Base-by-base conservation (phyloP, 192 early-diverging fungal species). In the Chytriomyces sp. region DNA sequence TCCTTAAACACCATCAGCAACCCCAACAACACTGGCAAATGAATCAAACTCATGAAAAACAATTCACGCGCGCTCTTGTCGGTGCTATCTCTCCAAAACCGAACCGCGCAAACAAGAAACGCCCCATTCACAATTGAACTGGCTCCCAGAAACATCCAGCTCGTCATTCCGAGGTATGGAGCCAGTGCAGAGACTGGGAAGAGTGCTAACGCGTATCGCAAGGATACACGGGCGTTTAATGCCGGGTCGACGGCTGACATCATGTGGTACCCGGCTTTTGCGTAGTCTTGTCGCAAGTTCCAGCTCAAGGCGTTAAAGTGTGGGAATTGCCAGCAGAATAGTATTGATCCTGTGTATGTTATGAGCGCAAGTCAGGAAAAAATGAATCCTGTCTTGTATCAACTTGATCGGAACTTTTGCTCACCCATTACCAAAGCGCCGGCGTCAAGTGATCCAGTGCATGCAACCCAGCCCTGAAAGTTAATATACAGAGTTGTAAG, bases 261-360 rank as follows among this genome's bases (percentile, higher is more conserved):
- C 97, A 99, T 99, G 2, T 91, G 86, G 84, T 97, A 99, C 2
- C 97, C 97, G 3, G 97, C 97, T 80, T 97, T 97, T 8, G 93
- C 92, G 82, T 99, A 99, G 80, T 99, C 97, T 5, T 91, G 90
- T 2, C 95, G 86, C 61, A 99, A 84, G 64, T 94, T 96, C 92
- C 95, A 96, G 16, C 91, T 87, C 26, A 99, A 80, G 3, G 95
- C 89, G 83, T 99, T 99, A 79, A 99, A 99, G 79, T 99, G 97
- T 43, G 97, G 97, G 82, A 99, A 99, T 86, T 99, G 97, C 97
- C 97, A 99, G 0, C 95, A 92, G 82, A 94, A 99, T 50, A 99
- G 83, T 2, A 95, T 83, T 0, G 81, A 87, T 9, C 67, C 67
- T 69, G 67, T 18, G 13, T 35, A 35, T n/a, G n/a, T n/a, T n/a